Base-by-base conservation (phyloP, 208 protist species). In the Wallacemonas sp. region DNA sequence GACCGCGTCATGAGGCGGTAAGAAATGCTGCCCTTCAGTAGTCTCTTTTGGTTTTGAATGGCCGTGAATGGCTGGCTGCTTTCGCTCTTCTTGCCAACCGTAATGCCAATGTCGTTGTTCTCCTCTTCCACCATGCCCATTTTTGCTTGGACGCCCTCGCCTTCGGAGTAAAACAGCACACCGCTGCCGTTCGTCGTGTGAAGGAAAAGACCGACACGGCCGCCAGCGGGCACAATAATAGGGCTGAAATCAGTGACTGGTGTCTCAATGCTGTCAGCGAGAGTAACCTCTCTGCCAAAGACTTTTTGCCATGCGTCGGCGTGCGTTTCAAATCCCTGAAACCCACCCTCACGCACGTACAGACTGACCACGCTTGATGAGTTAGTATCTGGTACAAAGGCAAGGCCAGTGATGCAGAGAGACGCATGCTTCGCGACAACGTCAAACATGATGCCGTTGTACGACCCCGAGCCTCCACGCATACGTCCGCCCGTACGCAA, bases 401-500 rank as follows among this genome's bases (percentile, higher is more conserved):
- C 76, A 0, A 97, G 13, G 57, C 80, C 79, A 15, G 78, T 88
- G 32, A 97, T 75, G n/a, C 79, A 67, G 17, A 94, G 52, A 10
- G 74, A 81, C 17, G 75, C 75, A 45, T 71, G 72, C 64, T 93
- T 88, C 3, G 91, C 81, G 13, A 97, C 73, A 1, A 97, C 70
- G 67, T 97, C 85, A 53, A 97, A 97, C 88, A 97, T 94, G 63
- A 97, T 93, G 10, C 91, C 88, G 48, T 93, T 89, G 75, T 89
- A 93, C 24, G 87, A 94, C 2, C 85, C 85, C 1, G 86, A 79
- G 3, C 81, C 75, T 34, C 76, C 83, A 2, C 81, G 76, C 33
- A 87, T 70, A 54, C 73, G 65, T 17, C 64, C 53, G 15, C 83
- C 82, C 0, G 85, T 92, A 53, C 66, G 73, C 63, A 94, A 72